phyloP scores from a whole-genome alignment of 805 yeast species.

The Brettanomyces sp. region DNA sequence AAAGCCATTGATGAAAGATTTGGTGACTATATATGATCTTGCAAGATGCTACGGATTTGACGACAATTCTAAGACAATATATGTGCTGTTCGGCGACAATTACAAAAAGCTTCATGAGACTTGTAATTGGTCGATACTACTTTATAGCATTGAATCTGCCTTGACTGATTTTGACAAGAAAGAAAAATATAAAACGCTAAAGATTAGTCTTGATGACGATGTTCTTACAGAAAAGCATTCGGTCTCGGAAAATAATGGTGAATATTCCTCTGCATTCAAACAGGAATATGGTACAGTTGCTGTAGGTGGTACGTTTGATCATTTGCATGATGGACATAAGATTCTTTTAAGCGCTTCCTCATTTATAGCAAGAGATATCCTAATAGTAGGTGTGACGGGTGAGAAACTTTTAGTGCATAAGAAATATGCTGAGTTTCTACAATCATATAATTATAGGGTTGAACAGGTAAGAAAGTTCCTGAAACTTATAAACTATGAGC shows the following conservation, averaged over 20 bases:
- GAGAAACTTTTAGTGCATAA: conserved; percentile 64
- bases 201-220: not conserved
- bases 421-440: conserved; percentile 56
- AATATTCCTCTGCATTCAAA: not conserved
- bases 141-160: not conserved
- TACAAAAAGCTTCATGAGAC: conserved; percentile 1
- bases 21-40: conserved; percentile 10
- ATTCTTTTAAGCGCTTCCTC: conserved; percentile 67
- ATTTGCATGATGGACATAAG: conserved; percentile 91
- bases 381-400: conserved; percentile 84
- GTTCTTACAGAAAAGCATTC: not conserved
- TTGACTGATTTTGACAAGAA: not conserved
- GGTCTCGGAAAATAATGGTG: too few species aligned
- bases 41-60: conserved; percentile 8
- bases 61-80: not conserved
- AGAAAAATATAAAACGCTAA: not conserved
- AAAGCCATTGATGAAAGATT: conserved; percentile 1
- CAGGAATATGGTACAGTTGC: conserved; percentile 29
- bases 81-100: conserved; percentile 8
- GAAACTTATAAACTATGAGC: conserved; percentile 32
- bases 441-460: conserved; percentile 46
- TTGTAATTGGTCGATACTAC: not conserved
- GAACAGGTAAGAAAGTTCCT: conserved; percentile 41
- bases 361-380: conserved; percentile 40
- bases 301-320: conserved; percentile 96